These are phyloP conservation scores for Trichocladium antarcticum DNA, from an alignment of 495 filamentous ascomycete genomes.

Conservation along the genomic window DNA sequence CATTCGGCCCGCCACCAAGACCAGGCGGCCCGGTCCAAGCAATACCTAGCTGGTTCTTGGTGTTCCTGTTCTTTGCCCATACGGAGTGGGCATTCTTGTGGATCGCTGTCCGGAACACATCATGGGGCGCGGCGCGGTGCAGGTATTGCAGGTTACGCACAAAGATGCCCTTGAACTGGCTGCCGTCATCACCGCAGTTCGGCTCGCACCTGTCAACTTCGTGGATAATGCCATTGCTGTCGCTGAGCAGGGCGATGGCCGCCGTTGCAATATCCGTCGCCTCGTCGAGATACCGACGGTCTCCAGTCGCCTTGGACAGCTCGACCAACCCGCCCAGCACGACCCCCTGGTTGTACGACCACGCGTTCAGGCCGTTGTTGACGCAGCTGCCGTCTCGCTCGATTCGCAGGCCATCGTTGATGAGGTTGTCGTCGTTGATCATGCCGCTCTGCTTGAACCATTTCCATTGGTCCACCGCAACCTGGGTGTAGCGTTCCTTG, in stretches of 20 bases:
- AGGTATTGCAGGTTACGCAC: slow-evolving; percentile 56
- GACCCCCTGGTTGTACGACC: slow-evolving; percentile 76
- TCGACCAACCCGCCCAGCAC: slow-evolving; percentile 63
- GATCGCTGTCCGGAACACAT: slow-evolving; percentile 45
- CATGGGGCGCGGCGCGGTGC: slow-evolving; percentile 41
- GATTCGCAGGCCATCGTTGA: slow-evolving; percentile 57
- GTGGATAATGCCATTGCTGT: slow-evolving; percentile 50
- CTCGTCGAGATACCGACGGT: slow-evolving; percentile 40
- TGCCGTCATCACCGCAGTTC: slow-evolving; percentile 47
- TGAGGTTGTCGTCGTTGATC: slow-evolving; percentile 51
- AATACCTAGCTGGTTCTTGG: slow-evolving; percentile 42
- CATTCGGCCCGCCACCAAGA: slow-evolving; percentile 34
- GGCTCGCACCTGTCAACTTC: slow-evolving; percentile 51
- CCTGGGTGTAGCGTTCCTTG: slow-evolving; percentile 44
- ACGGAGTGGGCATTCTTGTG: slow-evolving; percentile 53
- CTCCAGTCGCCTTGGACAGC: slow-evolving; percentile 44
- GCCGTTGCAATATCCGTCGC: slow-evolving; percentile 57
- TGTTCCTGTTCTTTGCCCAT: slow-evolving; percentile 51
- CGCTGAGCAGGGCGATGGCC: slow-evolving; percentile 45
- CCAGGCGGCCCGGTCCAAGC: slow-evolving; percentile 50
- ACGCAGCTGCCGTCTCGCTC: slow-evolving; percentile 40
- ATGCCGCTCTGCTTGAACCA: slow-evolving; percentile 60
- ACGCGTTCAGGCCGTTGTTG: slow-evolving; percentile 54
- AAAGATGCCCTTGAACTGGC: slow-evolving; percentile 74
- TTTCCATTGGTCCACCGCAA: slow-evolving; percentile 48